Evolutionary conservation across 495 filamentous ascomycete genomes (phyloP).

Genomic region (Chaetomium fimeti): DNA sequence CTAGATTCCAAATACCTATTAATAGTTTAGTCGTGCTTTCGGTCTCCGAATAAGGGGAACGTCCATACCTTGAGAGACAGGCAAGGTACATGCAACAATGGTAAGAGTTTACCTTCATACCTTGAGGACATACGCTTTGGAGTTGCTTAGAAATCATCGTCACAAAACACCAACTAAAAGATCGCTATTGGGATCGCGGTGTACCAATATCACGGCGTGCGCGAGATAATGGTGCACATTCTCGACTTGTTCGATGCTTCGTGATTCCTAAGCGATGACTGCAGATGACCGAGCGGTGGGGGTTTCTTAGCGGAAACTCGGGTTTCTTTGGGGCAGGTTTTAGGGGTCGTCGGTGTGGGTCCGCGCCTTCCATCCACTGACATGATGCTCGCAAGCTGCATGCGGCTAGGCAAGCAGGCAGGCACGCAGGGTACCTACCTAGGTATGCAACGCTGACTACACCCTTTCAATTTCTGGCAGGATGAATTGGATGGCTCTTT

Average conservation of each 20-base stretch:
- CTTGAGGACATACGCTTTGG: no score
- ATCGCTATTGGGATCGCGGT: not conserved
- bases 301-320: not conserved
- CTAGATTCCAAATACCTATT: not conserved
- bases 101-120: no score
- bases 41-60: not conserved
- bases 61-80: no score
- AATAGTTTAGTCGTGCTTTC: slow-evolving; percentile 2
- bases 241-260: not conserved
- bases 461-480: not conserved
- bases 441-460: slow-evolving; percentile 14
- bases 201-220: not conserved
- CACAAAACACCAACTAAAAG: not conserved
- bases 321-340: not conserved
- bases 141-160: not conserved
- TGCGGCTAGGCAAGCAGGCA: not conserved
- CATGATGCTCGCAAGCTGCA: not conserved
- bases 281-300: not conserved
- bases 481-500: not conserved
- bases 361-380: not conserved
- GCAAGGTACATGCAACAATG: no score
- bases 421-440: no score
- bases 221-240: not conserved
- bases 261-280: slow-evolving; percentile 5
- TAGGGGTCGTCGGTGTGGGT: not conserved